Evolutionary conservation across 139 green algal genomes (phyloP).

Genomic region (Chlamydomonas sp.): DNA sequence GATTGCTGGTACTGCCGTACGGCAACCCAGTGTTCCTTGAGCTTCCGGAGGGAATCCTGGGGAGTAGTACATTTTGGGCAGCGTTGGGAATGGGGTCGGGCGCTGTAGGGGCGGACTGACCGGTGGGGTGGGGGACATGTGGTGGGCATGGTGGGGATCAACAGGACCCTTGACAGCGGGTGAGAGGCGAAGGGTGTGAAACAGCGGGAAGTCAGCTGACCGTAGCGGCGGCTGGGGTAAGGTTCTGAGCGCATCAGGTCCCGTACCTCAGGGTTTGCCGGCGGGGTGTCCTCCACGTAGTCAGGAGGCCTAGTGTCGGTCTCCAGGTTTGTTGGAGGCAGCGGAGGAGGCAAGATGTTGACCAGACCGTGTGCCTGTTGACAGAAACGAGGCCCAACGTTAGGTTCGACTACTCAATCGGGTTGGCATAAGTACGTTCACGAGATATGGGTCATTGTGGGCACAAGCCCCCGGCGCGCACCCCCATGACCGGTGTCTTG

Average conservation of each 20-base stretch:
- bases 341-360: constrained; percentile 15
- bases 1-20: constrained; percentile 41
- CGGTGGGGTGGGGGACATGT: no score
- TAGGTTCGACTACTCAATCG: neutral
- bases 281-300: constrained; percentile 12
- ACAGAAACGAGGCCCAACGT: no score
- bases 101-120: neutral
- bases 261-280: constrained; percentile 4
- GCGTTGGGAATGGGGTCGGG: neutral
- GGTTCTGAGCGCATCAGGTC: neutral
- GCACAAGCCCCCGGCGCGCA: no score
- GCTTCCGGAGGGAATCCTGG: constrained; percentile 26
- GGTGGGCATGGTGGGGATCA: no score
- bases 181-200: no score
- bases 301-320: neutral
- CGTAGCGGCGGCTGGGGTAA: neutral
- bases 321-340: constrained; percentile 10
- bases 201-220: neutral
- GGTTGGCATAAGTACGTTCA: neutral
- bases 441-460: neutral
- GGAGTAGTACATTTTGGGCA: neutral
- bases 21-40: constrained; percentile 35
- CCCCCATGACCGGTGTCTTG: no score
- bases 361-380: neutral
- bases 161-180: no score